Percentiles rank a stretch among this genome's conserved stretches.
These are phyloP conservation scores for Byssothecium circinans DNA, from an alignment of 2,329 filamentous ascomycete species.

Conservation along the genomic window DNA sequence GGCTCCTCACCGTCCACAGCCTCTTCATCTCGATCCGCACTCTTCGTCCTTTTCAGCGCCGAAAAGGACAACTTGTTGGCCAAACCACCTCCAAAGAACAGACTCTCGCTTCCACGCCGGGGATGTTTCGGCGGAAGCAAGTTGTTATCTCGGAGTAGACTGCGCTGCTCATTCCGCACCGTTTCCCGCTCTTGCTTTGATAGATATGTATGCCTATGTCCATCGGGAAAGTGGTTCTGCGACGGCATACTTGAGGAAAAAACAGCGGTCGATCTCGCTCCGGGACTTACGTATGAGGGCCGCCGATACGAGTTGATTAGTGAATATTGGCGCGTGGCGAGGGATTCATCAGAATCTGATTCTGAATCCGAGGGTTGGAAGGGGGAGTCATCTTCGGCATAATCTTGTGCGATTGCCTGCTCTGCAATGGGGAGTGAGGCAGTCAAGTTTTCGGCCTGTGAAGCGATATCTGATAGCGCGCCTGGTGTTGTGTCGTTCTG, in stretches of 20 bases:
- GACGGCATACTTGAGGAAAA: constrained; percentile 59
- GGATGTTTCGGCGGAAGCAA: constrained; percentile 58
- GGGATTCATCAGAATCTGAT: constrained; percentile 53
- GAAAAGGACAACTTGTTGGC: constrained; percentile 33
- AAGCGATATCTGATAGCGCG: constrained; percentile 25
- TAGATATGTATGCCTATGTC: constrained; percentile 46
- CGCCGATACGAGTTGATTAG: constrained; percentile 71
- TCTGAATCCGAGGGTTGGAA: constrained; percentile 57
- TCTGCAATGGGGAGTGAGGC: constrained; percentile 40
- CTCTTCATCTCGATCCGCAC: constrained; percentile 37
- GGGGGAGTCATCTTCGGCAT: constrained; percentile 32
- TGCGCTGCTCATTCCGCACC: constrained; percentile 59
- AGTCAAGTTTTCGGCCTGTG: constrained; percentile 35
- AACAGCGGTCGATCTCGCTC: constrained; percentile 69
- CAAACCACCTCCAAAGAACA: constrained; percentile 24
- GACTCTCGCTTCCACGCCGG: constrained; percentile 36
- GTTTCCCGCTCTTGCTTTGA: constrained; percentile 57
- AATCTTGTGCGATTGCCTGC: constrained; percentile 42
- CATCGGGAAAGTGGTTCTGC: constrained; percentile 23
- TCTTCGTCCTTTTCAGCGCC: constrained; percentile 32
- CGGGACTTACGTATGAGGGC: constrained; percentile 74
- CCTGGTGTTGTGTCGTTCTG: constrained; percentile 2
- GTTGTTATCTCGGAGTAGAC: constrained; percentile 61
- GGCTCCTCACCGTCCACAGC: constrained; percentile 16
- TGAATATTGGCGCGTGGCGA: constrained; percentile 52